Evolutionary conservation across 1,284 basidiomycete species (phyloP).

Genomic region (Pterulicium gracile): DNA sequence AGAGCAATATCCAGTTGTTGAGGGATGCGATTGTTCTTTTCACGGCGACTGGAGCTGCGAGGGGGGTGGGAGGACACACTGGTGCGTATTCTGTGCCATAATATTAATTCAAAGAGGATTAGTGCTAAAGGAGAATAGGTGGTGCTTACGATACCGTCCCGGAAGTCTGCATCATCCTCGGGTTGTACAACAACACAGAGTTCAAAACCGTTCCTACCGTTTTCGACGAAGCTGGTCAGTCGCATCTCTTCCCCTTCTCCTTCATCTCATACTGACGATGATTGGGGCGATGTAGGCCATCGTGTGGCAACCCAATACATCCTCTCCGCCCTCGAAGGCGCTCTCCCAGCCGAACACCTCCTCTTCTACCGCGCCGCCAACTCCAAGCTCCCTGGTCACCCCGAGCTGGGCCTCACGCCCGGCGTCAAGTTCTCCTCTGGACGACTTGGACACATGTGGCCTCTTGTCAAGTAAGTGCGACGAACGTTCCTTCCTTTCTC

Average conservation of each 20-base stretch:
- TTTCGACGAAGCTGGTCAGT: slow-evolving; percentile 69
- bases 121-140: slow-evolving; percentile 26
- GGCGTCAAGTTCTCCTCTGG: slow-evolving; percentile 84
- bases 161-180: slow-evolving; percentile 66
- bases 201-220: slow-evolving; percentile 55
- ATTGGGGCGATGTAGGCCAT: slow-evolving; percentile 52
- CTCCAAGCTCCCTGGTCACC: slow-evolving; percentile 78
- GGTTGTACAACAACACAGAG: slow-evolving; percentile 49
- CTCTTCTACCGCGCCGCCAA: slow-evolving; percentile 77
- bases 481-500: background rate
- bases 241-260: background rate
- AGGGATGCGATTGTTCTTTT: slow-evolving; percentile 78
- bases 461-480: background rate
- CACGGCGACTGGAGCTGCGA: slow-evolving; percentile 70
- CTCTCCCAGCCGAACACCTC: slow-evolving; percentile 62
- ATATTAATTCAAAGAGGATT: background rate
- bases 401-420: slow-evolving; percentile 76
- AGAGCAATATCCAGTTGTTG: slow-evolving; percentile 64
- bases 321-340: slow-evolving; percentile 63
- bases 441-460: slow-evolving; percentile 75
- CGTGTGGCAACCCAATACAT: slow-evolving; percentile 84
- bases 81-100: slow-evolving; percentile 24
- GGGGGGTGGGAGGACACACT: slow-evolving; percentile 78
- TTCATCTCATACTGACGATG: slow-evolving; percentile 1
- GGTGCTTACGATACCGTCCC: slow-evolving; percentile 82